Percentiles rank a stretch among this genome's conserved stretches.
Conservation (phyloP, 371 early-diverging fungal species). For the Spraguea lophii region DNA sequence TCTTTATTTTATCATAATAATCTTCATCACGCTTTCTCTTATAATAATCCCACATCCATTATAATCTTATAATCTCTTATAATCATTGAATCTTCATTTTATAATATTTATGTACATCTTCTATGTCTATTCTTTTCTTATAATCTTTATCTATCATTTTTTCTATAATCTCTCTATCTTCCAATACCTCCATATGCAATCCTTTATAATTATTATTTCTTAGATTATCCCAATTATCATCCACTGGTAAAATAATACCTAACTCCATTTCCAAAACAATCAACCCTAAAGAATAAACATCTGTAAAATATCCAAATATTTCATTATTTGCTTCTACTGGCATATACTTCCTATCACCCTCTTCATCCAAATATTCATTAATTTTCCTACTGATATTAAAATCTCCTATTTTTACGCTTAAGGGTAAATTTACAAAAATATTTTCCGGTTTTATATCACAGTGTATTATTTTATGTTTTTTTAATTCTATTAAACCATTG, state of each 20-base stretch:
- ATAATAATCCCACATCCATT: too few species aligned
- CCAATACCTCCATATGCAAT: background rate
- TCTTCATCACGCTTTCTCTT: too few species aligned
- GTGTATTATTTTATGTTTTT: constrained; percentile 27
- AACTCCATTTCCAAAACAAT: constrained; percentile 54
- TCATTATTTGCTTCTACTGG: constrained; percentile 68
- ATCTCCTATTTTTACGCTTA: constrained; percentile 32
- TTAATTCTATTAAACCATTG: constrained; percentile 23
- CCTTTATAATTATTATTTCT: constrained; percentile 9
- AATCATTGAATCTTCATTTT: too few species aligned
- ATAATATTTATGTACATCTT: too few species aligned
- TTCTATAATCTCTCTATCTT: background rate
- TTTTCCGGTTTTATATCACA: constrained; percentile 43
- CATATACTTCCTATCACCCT: constrained; percentile 80
- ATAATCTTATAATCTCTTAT: too few species aligned
- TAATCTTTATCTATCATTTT: background rate
- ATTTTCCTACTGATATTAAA: constrained; percentile 29
- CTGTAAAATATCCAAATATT: constrained; percentile 56
- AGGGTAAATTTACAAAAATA: constrained; percentile 11
- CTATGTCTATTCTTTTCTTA: background rate
- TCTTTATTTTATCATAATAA: too few species aligned
- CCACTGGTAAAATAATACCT: constrained; percentile 11
- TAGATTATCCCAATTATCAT: constrained; percentile 3
- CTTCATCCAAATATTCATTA: constrained; percentile 32
- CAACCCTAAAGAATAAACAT: constrained; percentile 69